Percentiles rank a stretch among this genome's conserved stretches.
These are phyloP conservation scores for Peronospora destructor DNA, from an alignment of 352 stramenopile genomes.

Conservation along the genomic window DNA sequence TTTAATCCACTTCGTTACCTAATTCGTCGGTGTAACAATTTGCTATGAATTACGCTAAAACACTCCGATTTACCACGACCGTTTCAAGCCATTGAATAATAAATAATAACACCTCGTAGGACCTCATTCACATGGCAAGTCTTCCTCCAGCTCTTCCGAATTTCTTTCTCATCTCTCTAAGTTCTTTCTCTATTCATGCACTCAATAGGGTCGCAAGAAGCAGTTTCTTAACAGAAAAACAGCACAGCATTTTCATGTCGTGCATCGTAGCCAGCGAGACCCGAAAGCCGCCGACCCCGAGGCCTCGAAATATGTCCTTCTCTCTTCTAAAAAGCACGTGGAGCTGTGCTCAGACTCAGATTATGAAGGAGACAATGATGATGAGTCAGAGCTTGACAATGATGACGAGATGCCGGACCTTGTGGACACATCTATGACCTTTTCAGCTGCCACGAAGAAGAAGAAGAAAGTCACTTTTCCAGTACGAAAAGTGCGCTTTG, in stretches of 20 bases:
- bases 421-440: conserved; percentile 20
- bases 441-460: conserved; percentile 10
- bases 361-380: conserved; percentile 25
- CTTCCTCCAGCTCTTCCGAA: neutral
- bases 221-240: conserved; percentile 85
- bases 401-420: conserved; percentile 57
- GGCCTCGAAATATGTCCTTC: conserved; percentile 78
- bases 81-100: no score
- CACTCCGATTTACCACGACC: no score
- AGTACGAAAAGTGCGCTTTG: conserved; percentile 61
- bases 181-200: neutral
- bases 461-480: conserved; percentile 33
- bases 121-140: conserved; percentile 18
- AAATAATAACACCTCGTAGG: no score
- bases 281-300: conserved; percentile 72
- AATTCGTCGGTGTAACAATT: no score
- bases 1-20: no score
- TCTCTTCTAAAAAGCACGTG: conserved; percentile 56
- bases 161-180: conserved; percentile 4
- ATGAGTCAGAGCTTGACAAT: conserved; percentile 33
- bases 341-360: conserved; percentile 56
- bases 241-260: conserved; percentile 81
- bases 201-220: conserved; percentile 55
- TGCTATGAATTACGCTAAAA: no score
- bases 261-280: conserved; percentile 81